Base-by-base conservation (phyloP, 768 basidiomycete species). In the Crassisporium funariophilum region DNA sequence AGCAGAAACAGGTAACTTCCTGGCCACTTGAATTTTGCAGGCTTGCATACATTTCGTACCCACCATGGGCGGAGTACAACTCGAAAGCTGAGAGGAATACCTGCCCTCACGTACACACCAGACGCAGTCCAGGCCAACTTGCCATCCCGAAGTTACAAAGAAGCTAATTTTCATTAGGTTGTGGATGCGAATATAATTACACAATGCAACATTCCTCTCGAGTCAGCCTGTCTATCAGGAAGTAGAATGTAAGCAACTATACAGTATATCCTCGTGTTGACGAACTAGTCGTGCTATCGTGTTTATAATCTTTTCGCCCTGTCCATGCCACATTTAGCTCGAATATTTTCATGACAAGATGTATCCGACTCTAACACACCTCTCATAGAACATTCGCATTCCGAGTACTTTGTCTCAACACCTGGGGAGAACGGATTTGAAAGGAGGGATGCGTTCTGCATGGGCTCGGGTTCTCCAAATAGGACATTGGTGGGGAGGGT, bases 401-500 rank as follows among this genome's bases (percentile, higher is more conserved):
- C 41, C 15, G 45, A 40, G 21, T 52, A 48, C 41, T 53, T 53
- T 15, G 52, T 54, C 27, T 46, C 45, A 31, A 36, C 33, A 8
- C 48, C 48, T 2, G 53, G 48, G 5, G 56, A 54, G 41, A 49
- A 57, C 3, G 53, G 53, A 44, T 46, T 38, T 10, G 51, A 49
- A 1, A 23, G 46, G 27, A 52, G 48, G 1, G 41, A 49, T 7
- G 39, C 40, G 24, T 37, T 54, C 15, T 47, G 51, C 35, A 23
- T 46, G 8, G 46, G 35, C 11, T 54, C 53, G 15, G 57, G 55
- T 22, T 55, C 55, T 17, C 41, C 48, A 22, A 58, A 56, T 22
- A 55, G 49, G 3, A 56, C 15, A 4, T 43, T 46, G 31, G 48
- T 52, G 4, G 61, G 57, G 3, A 63, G 37, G 24, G 49, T 43